Evolutionary conservation across 2,329 filamentous ascomycete genomes (phyloP).

Genomic region (Mycosphaerella sp.): DNA sequence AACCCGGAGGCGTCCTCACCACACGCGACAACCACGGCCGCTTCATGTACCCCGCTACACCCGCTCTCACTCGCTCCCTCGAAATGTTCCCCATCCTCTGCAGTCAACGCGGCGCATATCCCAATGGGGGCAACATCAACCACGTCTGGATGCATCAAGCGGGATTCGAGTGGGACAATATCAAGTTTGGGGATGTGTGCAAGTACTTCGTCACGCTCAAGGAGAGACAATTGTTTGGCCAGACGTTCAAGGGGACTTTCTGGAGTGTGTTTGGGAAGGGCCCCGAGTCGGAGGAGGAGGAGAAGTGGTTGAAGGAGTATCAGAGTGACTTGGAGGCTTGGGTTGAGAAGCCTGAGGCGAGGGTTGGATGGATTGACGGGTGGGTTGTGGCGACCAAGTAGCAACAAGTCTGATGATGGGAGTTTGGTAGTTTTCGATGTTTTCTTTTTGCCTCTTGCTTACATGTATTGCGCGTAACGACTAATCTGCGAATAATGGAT

Average conservation of each 20-base stretch:
- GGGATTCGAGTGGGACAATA: constrained; percentile 16
- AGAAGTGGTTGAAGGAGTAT: neutral
- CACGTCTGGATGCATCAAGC: constrained; percentile 24
- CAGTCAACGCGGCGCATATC: constrained; percentile 14
- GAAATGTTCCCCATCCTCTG: constrained; percentile 8
- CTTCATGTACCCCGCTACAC: constrained; percentile 6
- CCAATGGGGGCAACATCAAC: constrained; percentile 16
- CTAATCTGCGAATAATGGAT: too few species aligned
- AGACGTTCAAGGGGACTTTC: neutral
- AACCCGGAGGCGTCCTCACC: constrained; percentile 48
- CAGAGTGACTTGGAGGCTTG: neutral
- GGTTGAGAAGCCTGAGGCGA: constrained; percentile 2
- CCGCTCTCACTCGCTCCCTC: constrained; percentile 12
- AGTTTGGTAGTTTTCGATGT: too few species aligned
- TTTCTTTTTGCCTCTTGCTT: too few species aligned
- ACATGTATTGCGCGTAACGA: too few species aligned
- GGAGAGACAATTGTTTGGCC: neutral
- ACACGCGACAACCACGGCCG: constrained; percentile 33
- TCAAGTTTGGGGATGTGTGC: constrained; percentile 5
- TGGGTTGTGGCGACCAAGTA: constrained; percentile 10
- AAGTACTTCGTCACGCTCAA: neutral
- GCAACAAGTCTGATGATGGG: neutral
- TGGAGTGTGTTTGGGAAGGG: neutral
- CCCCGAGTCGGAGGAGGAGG: neutral
- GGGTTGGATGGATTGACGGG: constrained; percentile 7